Percentiles rank a stretch among this genome's conserved stretches.
phyloP scores from a whole-genome alignment of 768 basidiomycete species.

The Amanita jacksonii region DNA sequence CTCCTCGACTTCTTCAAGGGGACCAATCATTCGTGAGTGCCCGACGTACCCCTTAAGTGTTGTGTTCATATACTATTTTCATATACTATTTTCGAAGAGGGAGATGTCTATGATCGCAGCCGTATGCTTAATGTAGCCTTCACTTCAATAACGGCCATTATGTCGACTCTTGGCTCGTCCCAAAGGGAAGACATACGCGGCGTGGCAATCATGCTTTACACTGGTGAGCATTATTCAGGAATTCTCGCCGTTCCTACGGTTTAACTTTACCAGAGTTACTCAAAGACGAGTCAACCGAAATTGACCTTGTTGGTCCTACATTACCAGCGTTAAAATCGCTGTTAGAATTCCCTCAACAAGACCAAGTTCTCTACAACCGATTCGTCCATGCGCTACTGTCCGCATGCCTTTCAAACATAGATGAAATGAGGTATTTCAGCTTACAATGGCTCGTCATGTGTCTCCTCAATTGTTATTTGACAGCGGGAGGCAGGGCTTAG shows the following conservation, averaged over 20 bases:
- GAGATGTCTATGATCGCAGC: conserved; percentile 45
- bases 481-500: conserved; percentile 72
- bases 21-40: conserved; percentile 44
- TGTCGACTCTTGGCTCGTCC: conserved; percentile 40
- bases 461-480: conserved; percentile 2
- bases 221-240: conserved; percentile 35
- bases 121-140: conserved; percentile 58
- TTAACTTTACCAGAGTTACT: conserved; percentile 47
- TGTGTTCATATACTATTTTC: no score
- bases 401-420: conserved; percentile 74
- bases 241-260: background rate
- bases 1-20: conserved; percentile 47
- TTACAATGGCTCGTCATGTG: background rate
- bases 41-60: no score
- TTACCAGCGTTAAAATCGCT: conserved; percentile 73
- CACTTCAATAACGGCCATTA: conserved; percentile 49
- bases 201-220: conserved; percentile 71
- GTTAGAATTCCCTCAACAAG: conserved; percentile 42
- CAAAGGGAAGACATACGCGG: conserved; percentile 71
- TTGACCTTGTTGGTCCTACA: conserved; percentile 74
- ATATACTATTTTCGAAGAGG: conserved; percentile 37
- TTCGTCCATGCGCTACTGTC: conserved; percentile 79
- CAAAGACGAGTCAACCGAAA: conserved; percentile 74
- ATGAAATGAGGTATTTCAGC: conserved; percentile 71
- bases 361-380: conserved; percentile 45